Conservation (phyloP, 1,139 yeast species). For the Saccharomyces pastorianus region DNA sequence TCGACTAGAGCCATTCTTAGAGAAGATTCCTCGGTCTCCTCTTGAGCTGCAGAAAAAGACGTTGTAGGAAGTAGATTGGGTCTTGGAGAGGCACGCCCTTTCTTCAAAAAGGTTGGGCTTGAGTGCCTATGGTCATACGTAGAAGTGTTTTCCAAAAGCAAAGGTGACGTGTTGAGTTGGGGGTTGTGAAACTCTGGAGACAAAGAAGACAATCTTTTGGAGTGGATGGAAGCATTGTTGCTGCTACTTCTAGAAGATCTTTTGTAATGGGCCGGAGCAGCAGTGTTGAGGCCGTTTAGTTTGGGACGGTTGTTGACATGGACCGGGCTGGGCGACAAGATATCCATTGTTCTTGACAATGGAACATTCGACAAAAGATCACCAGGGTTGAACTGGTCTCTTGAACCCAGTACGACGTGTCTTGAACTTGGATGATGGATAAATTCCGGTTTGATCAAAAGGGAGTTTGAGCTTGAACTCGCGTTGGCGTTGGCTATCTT, state of each 20-base stretch:
- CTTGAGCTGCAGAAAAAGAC: constrained; percentile 44
- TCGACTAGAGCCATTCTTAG: constrained; percentile 66
- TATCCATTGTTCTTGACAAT: constrained; percentile 41
- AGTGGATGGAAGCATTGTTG: background rate
- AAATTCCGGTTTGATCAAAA: constrained; percentile 5
- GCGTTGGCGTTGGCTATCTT: constrained; percentile 3
- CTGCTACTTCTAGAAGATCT: background rate
- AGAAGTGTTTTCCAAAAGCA: background rate
- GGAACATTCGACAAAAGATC: constrained; percentile 80
- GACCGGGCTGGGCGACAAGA: background rate
- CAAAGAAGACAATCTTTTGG: background rate
- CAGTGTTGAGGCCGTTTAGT: background rate
- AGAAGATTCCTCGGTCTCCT: constrained; percentile 70
- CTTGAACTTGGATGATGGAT: constrained; percentile 36
- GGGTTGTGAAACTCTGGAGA: background rate
- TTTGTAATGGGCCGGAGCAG: background rate
- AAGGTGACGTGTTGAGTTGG: background rate
- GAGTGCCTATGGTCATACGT: background rate
- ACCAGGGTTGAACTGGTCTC: constrained; percentile 68
- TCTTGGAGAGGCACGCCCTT: background rate
- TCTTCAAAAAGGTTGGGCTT: constrained; percentile 1
- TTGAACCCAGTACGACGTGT: constrained; percentile 57
- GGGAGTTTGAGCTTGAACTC: constrained; percentile 4
- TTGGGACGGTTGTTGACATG: background rate
- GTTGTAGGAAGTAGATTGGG: constrained; percentile 22